Conservation (phyloP, 176 grass and related monocot genomes). For the Avena sativa region DNA sequence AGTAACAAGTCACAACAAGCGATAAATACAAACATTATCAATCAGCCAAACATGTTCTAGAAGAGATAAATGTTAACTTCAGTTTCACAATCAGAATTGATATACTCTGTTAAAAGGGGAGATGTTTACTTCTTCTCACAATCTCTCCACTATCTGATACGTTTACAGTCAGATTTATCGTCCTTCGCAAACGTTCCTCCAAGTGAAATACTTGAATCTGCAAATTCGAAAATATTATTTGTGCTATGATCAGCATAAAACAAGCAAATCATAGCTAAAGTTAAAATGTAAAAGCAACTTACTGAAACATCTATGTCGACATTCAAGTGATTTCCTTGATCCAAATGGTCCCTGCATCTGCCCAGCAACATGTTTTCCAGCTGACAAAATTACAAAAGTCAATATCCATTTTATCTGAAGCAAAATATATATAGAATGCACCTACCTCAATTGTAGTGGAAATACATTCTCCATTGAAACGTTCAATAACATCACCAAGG, state of each 20-base stretch:
- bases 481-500: too few relatives aligned
- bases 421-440: too few relatives aligned
- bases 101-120: not conserved
- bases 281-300: not conserved
- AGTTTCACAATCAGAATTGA: too few relatives aligned
- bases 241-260: not conserved
- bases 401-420: not conserved
- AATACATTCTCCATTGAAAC: too few relatives aligned
- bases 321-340: not conserved
- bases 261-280: not conserved
- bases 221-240: not conserved
- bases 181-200: not conserved
- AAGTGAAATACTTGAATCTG: not conserved
- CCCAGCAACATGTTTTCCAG: not conserved
- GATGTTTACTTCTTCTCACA: not conserved
- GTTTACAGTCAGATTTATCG: not conserved
- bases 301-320: not conserved
- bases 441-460: too few relatives aligned
- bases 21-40: not conserved
- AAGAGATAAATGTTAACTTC: not conserved
- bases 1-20: not conserved
- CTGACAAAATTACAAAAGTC: not conserved
- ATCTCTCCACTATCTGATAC: slow-evolving; percentile 5
- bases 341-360: slow-evolving; percentile 4
- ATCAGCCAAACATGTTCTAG: not conserved